Base-by-base conservation (phyloP, 2,329 filamentous ascomycete genomes). In the Hymenoscyphus repandus region DNA sequence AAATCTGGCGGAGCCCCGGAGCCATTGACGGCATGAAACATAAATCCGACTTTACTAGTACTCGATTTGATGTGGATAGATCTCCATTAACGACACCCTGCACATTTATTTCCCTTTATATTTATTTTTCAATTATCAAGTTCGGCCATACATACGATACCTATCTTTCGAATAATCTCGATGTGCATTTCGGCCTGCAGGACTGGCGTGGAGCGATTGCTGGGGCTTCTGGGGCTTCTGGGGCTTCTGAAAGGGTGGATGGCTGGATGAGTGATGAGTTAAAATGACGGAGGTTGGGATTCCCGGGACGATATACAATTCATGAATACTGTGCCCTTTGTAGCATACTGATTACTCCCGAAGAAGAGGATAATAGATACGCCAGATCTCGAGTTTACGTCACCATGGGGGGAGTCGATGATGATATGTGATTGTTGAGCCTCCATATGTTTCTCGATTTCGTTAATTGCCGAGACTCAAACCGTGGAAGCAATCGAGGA, bases 1-100 rank as follows among this genome's bases (percentile, higher is more conserved):
- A 11, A 17, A 34, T 18, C 12, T n/a, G 41, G 33, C 6, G 34
- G 34, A 32, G 36, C 40, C 18, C 45, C 49, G 10, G 53, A 54
- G 42, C 58, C 60, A 50, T 52, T 53, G 34, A 57, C 55, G n/a
- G 54, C 60, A 37, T 62, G 46, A 60, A 27, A 11, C 22, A 18
- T 34, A 33, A 43, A 7, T 30, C 40, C 37, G 33, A 30, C 46
- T 58, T 51, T 27, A 27, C 22, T 7, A 7, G 7, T 7, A 4
- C 7, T 27, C 10, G 15, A 13, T 11, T 4, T 5, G 44, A 32
- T 48, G 42, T 53, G 45, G 11, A 53, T 55, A 56, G n/a, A 45
- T 49, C 50, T 12, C 13, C 5, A 9, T 17, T 32, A 41, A 12
- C 32, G 37, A 42, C 42, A 40, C 43, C 12, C 33, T 42, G 43